Conservation (phyloP, 768 basidiomycete species). For the Tulasnella sp. region DNA sequence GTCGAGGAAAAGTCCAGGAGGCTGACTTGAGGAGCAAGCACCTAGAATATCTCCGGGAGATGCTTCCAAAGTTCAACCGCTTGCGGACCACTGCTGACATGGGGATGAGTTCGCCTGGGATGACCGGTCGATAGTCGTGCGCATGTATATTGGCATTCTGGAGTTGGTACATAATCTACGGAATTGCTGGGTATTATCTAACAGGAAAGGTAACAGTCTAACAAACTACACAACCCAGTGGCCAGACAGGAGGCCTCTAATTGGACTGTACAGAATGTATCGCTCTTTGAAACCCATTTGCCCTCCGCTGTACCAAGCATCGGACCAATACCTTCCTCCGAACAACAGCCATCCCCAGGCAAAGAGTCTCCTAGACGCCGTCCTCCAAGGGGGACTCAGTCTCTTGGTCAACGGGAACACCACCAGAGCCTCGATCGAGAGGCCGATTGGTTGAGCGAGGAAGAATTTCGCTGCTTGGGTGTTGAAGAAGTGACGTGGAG, state of each 20-base stretch:
- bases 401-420: not conserved
- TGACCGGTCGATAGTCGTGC: not conserved
- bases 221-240: not conserved
- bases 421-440: conserved; percentile 8
- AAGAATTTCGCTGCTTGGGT: conserved; percentile 7
- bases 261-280: conserved; percentile 8
- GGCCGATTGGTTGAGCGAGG: conserved; percentile 13
- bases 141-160: no score
- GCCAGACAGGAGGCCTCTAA: conserved; percentile 11
- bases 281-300: conserved; percentile 1
- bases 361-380: not conserved
- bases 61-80: conserved; percentile 82
- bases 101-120: not conserved
- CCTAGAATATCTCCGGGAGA: conserved; percentile 82
- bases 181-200: not conserved
- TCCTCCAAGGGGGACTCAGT: not conserved
- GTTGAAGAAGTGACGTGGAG: not conserved
- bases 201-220: not conserved
- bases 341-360: conserved; percentile 15
- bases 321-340: conserved; percentile 10
- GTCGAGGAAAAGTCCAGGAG: conserved; percentile 72
- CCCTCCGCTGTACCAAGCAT: conserved; percentile 12
- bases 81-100: conserved; percentile 34
- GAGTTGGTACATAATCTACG: not conserved
- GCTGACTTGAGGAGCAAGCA: conserved; percentile 77